phyloP scores from a whole-genome alignment of 2,329 filamentous ascomycete species.

The Coniochaeta sp. region DNA sequence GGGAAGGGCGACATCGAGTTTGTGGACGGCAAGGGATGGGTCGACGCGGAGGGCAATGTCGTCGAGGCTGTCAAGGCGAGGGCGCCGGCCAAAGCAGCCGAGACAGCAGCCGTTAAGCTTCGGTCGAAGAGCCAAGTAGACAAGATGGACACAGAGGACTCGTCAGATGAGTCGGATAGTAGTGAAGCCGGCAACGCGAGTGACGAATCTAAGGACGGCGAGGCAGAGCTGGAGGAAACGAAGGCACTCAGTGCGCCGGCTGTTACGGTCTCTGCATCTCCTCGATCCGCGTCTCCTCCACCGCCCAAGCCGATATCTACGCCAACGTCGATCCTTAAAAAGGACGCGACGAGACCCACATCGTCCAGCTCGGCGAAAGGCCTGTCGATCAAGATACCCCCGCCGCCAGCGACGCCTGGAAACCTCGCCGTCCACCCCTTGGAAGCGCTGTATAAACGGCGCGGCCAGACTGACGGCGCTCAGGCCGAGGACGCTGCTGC shows the following conservation, averaged over 20 bases:
- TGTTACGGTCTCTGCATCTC: conserved; percentile 8
- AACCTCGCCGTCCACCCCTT: conserved; percentile 65
- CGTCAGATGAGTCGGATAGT: neutral
- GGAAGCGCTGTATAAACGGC: conserved; percentile 83
- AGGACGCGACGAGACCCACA: conserved; percentile 32
- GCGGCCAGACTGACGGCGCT: conserved; percentile 32
- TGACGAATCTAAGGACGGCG: conserved; percentile 14
- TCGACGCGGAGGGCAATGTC: conserved; percentile 69
- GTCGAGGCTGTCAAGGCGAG: conserved; percentile 52
- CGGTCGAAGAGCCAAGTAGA: neutral
- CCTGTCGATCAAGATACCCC: conserved; percentile 50
- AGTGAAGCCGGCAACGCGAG: conserved; percentile 14
- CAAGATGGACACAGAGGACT: neutral
- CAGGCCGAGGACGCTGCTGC: conserved; percentile 24
- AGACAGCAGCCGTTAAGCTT: neutral
- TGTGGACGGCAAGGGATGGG: conserved; percentile 82
- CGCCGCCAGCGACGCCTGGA: conserved; percentile 38
- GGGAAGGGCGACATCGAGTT: conserved; percentile 50
- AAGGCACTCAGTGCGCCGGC: conserved; percentile 3
- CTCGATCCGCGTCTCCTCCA: conserved; percentile 7
- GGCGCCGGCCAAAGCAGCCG: conserved; percentile 18
- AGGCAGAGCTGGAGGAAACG: conserved; percentile 11
- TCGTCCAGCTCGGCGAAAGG: conserved; percentile 43
- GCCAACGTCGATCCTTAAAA: conserved; percentile 14
- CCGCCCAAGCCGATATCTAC: conserved; percentile 8